A percentile compares a stretch with the other conserved stretches of the same genome.
These are phyloP conservation scores for Didymella keratinophila DNA, from an alignment of 2,329 filamentous ascomycete species.

Conservation along the genomic window DNA sequence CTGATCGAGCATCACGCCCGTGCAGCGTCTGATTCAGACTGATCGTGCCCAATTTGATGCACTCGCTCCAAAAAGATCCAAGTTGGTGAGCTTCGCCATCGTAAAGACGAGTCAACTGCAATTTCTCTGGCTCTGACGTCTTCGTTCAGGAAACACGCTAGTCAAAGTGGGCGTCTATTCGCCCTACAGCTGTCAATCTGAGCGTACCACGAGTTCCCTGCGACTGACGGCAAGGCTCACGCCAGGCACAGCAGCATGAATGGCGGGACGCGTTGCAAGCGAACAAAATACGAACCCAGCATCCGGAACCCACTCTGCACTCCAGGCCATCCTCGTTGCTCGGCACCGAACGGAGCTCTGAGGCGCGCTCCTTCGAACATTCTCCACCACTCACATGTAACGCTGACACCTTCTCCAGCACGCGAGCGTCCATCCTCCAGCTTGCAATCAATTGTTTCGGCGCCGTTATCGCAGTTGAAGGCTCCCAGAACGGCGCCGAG, in stretches of 20 bases:
- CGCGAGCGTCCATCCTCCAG: constrained; percentile 18
- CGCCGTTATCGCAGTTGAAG: constrained; percentile 31
- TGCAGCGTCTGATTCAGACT: constrained; percentile 28
- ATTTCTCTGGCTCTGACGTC: constrained; percentile 24
- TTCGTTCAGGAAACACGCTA: constrained; percentile 18
- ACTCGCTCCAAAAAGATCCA: constrained; percentile 26
- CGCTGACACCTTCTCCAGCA: constrained; percentile 17
- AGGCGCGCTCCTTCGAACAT: neutral
- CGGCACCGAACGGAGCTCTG: constrained; percentile 10
- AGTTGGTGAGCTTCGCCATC: constrained; percentile 17
- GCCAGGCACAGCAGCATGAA: constrained; percentile 23
- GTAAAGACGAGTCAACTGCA: constrained; percentile 21
- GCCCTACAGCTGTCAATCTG: constrained; percentile 44
- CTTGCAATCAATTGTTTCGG: constrained; percentile 29
- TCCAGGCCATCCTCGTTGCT: constrained; percentile 17
- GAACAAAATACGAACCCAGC: constrained; percentile 31
- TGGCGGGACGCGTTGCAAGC: constrained; percentile 29
- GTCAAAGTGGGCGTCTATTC: constrained; percentile 35
- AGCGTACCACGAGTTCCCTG: constrained; percentile 36
- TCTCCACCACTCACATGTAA: constrained; percentile 10
- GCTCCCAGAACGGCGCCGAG: constrained; percentile 32
- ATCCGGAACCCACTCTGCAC: constrained; percentile 28
- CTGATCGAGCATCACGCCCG: constrained; percentile 39
- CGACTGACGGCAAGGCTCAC: constrained; percentile 31
- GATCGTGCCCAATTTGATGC: constrained; percentile 36